These are phyloP conservation scores for Neurospora pannonica DNA, from an alignment of 495 filamentous ascomycete species.

Conservation along the genomic window DNA sequence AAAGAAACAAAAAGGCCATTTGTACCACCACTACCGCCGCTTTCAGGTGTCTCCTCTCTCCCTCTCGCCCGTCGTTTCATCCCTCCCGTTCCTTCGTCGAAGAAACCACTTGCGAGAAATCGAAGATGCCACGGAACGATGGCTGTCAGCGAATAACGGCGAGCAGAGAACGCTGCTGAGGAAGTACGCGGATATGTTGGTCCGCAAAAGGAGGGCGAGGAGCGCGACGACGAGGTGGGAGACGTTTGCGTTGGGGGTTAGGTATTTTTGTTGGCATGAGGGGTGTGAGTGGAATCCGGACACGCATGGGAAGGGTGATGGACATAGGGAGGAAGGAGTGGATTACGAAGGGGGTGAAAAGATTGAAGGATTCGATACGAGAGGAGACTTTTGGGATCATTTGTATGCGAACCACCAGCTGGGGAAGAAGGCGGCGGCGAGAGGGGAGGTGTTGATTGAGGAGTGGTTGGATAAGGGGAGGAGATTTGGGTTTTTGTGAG, in stretches of 20 bases:
- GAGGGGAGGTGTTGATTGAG: conserved; percentile 13
- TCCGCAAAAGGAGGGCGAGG: conserved; percentile 11
- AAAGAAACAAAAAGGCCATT: too few species aligned
- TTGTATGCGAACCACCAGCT: conserved; percentile 13
- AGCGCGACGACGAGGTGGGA: conserved; percentile 23
- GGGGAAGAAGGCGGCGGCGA: conserved; percentile 6
- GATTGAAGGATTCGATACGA: conserved; percentile 7
- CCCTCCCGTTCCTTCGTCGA: conserved; percentile 17
- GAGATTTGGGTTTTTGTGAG: conserved; percentile 20
- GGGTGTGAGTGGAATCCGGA: conserved; percentile 5
- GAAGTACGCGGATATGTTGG: conserved; percentile 15
- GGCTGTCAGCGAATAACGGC: conserved; percentile 4
- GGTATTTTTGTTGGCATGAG: conserved; percentile 19
- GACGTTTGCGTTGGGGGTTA: conserved; percentile 22
- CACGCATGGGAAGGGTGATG: neutral
- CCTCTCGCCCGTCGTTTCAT: neutral
- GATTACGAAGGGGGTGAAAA: neutral
- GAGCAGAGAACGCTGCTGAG: conserved; percentile 12
- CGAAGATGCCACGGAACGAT: conserved; percentile 16
- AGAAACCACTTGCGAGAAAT: conserved; percentile 15
- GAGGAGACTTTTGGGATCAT: conserved; percentile 22
- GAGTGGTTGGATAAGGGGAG: conserved; percentile 18
- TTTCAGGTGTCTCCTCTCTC: conserved; percentile 11
- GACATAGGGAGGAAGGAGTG: neutral
- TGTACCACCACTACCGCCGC: conserved; percentile 20